Base-by-base conservation (phyloP, 2,329 filamentous ascomycete genomes). In the Didymella keratinophila region DNA sequence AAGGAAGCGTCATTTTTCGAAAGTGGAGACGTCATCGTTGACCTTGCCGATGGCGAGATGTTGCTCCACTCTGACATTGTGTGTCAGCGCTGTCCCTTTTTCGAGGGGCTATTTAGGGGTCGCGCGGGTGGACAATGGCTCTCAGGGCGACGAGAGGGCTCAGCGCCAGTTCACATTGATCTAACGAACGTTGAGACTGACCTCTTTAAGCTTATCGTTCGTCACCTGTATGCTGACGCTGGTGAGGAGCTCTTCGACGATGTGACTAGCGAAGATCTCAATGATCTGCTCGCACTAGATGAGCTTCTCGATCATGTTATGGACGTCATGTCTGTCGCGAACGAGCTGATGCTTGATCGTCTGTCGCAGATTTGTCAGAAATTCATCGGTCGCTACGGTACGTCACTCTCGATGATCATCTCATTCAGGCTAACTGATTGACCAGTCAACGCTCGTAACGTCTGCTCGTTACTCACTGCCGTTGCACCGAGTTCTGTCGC, bases 271-370 rank as follows among this genome's bases (percentile, higher is more conserved):
- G 80, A 86, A 16, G 88, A 89, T 60, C 78, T 77, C 7, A 77
- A 77, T 18, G 76, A 78, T 39, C 61, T 75, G 11, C 65, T 77
- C 14, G 76, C 76, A 23, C 65, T 96, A 6, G 93, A 97, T 65
- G 89, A 93, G 44, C 93, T 97, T 62, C 87, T 93, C 4, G 93
- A 98, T 67, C 81, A 95, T n/a, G 84, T 97, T 9, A 85, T 98
- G 78, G 93, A 97, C 67, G 91, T 98, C 43, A 89, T 98, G 84
- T 87, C 87, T 55, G 89, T 92, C 51, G 92, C 93, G 12, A 95
- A 99, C 72, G 94, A 99, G 76, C 80, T 99, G 56, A 97, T 99
- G 93, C 84, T 99, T 45, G 93, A 97, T 73, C 86, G 93, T 7
- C 80, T 99, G 5, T 92, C 92, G 5, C 91, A 97, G 73, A 87